Base-by-base conservation (phyloP, 768 basidiomycete genomes). In the Clitopilus passeckerianus region DNA sequence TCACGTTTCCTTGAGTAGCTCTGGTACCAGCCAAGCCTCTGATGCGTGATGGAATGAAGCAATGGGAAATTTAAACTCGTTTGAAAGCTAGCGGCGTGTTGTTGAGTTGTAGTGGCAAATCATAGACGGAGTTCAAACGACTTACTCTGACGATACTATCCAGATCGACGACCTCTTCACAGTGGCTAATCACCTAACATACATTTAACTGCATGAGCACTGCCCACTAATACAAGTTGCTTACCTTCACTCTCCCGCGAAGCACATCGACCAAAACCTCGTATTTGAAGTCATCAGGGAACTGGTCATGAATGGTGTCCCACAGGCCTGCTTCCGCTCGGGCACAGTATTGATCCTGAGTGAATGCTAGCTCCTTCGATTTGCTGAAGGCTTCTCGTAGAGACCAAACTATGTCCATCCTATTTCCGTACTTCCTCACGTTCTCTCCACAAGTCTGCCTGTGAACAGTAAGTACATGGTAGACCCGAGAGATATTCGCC, bases 11-110 rank as follows among this genome's bases (percentile, higher is more conserved):
- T 93, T 95, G 61, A 98, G 74, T 4, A 89, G 73, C 22, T 85
- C 84, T 0, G 94, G 91, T 22, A 95, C 89, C n/a, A 97, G 80
- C 73, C 92, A 97, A 1, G 93, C 85, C 70, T 96, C 93, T 57
- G 92, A 87, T 7, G 93, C 95, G 67, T 92, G 89, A 66, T 95
- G 92, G 67, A 95, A 86, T 6, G 91, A 88, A 6, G 89, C 84
- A 27, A 95, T 78, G 1, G 85, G 81, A 67, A 93, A 94, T 65
- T 92, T 75, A 77, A 95, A 98, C 72, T 97, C 95, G 68, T 96
- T 91, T 34, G 91, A 86, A 54, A 97, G 79, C 85, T 94, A 35
- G 22, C 12, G n/a, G 22, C 12, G n/a, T 54, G 56, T 20, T 34
- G 22, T 16, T 35, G 14, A 56, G 27, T 15, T 37, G 27, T 3